A percentile compares a stretch with the other conserved stretches of the same genome.
Conservation (phyloP, 306 rosid genomes). For the Dalbergia cultrata region DNA sequence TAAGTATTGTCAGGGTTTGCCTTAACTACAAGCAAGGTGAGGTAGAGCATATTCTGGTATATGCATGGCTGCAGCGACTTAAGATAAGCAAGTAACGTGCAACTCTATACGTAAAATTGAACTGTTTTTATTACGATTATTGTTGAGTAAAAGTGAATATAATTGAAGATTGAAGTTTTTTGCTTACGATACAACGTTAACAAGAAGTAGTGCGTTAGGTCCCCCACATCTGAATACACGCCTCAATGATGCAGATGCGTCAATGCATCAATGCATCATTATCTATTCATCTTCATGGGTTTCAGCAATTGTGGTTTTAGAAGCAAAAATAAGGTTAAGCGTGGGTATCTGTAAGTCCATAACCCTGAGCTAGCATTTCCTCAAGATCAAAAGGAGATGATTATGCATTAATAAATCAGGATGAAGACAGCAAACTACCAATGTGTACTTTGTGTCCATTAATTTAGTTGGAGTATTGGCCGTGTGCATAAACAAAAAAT, state of each 20-base stretch:
- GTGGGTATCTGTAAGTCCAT: not conserved
- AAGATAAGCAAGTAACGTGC: not conserved
- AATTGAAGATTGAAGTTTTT: slow-evolving; percentile 8
- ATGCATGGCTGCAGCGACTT: not conserved
- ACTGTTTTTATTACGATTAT: not conserved
- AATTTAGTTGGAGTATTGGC: too few species aligned
- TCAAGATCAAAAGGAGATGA: too few species aligned
- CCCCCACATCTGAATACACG: not conserved
- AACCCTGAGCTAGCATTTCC: too few species aligned
- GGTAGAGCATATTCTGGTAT: slow-evolving; percentile 40
- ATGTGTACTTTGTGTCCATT: too few species aligned
- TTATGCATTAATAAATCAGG: too few species aligned
- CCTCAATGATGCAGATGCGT: not conserved
- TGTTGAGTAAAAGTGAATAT: slow-evolving; percentile 28
- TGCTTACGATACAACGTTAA: slow-evolving; percentile 38
- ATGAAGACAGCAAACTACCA: too few species aligned
- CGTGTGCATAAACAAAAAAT: too few species aligned
- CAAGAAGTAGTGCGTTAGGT: slow-evolving; percentile 10
- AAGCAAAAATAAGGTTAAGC: slow-evolving; percentile 31
- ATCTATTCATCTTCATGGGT: slow-evolving; percentile 38
- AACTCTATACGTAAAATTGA: not conserved
- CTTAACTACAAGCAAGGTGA: slow-evolving; percentile 43
- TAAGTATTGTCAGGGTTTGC: not conserved
- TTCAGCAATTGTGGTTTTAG: slow-evolving; percentile 49
- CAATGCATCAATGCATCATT: not conserved